phyloP scores from a whole-genome alignment of 139 green algal species.

The Ettlia oleoabundans region DNA sequence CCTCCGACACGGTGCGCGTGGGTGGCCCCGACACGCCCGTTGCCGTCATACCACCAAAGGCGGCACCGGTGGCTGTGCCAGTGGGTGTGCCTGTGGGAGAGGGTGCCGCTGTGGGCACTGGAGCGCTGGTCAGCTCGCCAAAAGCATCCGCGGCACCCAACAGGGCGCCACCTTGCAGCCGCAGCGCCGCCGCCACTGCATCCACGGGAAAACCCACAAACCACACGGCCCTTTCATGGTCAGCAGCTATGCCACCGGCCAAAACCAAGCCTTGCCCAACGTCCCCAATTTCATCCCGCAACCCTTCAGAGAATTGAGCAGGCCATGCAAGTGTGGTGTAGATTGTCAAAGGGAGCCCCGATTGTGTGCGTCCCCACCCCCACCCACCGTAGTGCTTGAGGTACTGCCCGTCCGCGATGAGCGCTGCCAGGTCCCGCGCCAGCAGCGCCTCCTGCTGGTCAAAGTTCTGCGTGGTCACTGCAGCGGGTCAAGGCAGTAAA shows the following conservation, averaged over 20 bases:
- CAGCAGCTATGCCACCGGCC: too few relatives aligned
- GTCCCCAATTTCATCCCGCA: too few relatives aligned
- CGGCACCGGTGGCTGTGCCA: neutral
- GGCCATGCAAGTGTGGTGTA: too few relatives aligned
- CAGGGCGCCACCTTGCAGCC: constrained; percentile 37
- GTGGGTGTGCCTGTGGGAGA: constrained; percentile 6
- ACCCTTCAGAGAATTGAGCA: too few relatives aligned
- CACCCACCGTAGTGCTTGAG: constrained; percentile 47
- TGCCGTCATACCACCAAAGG: neutral
- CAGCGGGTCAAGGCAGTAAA: neutral
- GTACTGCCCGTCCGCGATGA: constrained; percentile 45
- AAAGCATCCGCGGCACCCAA: constrained; percentile 10
- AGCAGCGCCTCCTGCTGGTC: constrained; percentile 71
- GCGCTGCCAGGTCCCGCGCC: constrained; percentile 32
- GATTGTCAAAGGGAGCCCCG: too few relatives aligned
- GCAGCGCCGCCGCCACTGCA: constrained; percentile 39
- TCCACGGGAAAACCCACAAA: too few relatives aligned
- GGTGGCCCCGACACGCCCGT: neutral
- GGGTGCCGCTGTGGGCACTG: neutral
- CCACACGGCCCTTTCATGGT: too few relatives aligned
- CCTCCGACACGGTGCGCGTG: neutral
- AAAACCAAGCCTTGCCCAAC: too few relatives aligned
- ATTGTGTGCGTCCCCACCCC: too few relatives aligned
- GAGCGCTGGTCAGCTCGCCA: constrained; percentile 17
- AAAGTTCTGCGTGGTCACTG: constrained; percentile 64